Conservation (phyloP, 768 basidiomycete genomes). For the Pilatotrama ljubarskyi region DNA sequence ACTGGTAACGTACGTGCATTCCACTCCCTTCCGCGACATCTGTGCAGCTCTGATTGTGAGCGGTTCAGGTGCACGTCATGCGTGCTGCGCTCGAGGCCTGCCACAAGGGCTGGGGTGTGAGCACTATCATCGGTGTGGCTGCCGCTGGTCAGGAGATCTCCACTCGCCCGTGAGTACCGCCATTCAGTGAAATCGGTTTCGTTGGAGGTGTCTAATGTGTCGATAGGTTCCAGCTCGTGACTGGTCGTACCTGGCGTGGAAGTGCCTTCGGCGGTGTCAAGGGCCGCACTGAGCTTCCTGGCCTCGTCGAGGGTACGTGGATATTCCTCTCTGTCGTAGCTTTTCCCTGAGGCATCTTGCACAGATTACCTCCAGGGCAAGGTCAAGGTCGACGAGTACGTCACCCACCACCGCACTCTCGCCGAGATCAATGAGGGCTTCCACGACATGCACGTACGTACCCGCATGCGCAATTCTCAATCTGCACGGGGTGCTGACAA, state of each 20-base stretch:
- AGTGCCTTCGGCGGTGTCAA: conserved; percentile 97
- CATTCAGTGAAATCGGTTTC: neutral
- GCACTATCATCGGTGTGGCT: conserved; percentile 94
- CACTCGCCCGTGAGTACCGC: conserved; percentile 33
- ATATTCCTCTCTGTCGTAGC: neutral
- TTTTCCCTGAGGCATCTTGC: conserved; percentile 7
- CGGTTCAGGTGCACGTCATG: conserved; percentile 80
- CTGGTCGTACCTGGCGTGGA: conserved; percentile 93
- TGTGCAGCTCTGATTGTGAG: neutral
- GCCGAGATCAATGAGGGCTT: conserved; percentile 85
- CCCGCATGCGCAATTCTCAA: neutral
- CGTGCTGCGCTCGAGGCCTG: conserved; percentile 95
- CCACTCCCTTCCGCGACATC: neutral
- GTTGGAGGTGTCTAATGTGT: conserved; percentile 19
- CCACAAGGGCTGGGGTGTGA: conserved; percentile 99
- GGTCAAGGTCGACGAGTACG: conserved; percentile 93
- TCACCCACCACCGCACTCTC: conserved; percentile 81
- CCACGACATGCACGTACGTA: conserved; percentile 93
- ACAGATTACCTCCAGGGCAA: conserved; percentile 79
- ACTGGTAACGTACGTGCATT: conserved; percentile 73
- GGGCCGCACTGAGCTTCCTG: conserved; percentile 93
- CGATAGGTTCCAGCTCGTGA: conserved; percentile 60
- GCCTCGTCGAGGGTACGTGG: conserved; percentile 81
- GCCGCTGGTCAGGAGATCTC: conserved; percentile 86
- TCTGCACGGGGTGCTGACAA: conserved; percentile 2